A percentile compares a stretch with the other conserved stretches of the same genome.
phyloP scores from a whole-genome alignment of 768 basidiomycete genomes.

The Pleurotus tuoliensis region DNA sequence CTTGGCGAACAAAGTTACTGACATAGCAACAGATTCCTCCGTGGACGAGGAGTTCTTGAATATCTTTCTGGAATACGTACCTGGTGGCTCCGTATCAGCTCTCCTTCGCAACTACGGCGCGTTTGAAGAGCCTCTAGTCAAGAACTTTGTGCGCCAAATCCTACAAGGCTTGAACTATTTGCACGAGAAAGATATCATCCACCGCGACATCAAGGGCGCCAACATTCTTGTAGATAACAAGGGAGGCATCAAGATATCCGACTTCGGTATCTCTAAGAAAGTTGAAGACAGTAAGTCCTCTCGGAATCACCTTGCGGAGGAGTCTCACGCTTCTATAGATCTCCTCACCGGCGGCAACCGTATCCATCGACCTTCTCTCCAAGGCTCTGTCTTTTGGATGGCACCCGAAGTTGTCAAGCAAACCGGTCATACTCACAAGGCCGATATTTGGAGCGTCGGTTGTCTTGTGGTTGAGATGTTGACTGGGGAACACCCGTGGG shows the following conservation, averaged over 20 bases:
- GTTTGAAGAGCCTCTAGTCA: constrained; percentile 88
- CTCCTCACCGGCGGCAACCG: constrained; percentile 53
- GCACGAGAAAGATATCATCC: constrained; percentile 91
- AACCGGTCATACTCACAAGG: constrained; percentile 84
- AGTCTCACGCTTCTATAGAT: constrained; percentile 22
- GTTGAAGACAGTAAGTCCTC: constrained; percentile 84
- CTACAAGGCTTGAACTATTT: constrained; percentile 85
- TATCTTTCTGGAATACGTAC: constrained; percentile 96
- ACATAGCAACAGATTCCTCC: constrained; percentile 69
- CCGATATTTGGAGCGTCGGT: constrained; percentile 96
- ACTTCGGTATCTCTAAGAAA: constrained; percentile 97
- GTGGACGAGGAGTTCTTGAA: constrained; percentile 88
- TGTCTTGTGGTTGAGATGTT: constrained; percentile 96
- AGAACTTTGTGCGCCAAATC: constrained; percentile 91
- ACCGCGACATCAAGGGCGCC: constrained; percentile 98
- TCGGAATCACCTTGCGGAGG: not conserved
- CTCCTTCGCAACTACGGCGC: constrained; percentile 88
- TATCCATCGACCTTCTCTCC: constrained; percentile 85
- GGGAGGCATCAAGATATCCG: constrained; percentile 95
- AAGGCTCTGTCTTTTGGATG: constrained; percentile 99
- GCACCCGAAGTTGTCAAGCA: constrained; percentile 98
- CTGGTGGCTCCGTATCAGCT: constrained; percentile 90
- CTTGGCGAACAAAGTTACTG: not conserved
- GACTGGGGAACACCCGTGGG: constrained; percentile 94
- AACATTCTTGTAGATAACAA: constrained; percentile 99